Percentiles rank a stretch among this genome's conserved stretches.
phyloP scores from a whole-genome alignment of 192 early-diverging fungal species.

The Globomyces pollinis-pini region DNA sequence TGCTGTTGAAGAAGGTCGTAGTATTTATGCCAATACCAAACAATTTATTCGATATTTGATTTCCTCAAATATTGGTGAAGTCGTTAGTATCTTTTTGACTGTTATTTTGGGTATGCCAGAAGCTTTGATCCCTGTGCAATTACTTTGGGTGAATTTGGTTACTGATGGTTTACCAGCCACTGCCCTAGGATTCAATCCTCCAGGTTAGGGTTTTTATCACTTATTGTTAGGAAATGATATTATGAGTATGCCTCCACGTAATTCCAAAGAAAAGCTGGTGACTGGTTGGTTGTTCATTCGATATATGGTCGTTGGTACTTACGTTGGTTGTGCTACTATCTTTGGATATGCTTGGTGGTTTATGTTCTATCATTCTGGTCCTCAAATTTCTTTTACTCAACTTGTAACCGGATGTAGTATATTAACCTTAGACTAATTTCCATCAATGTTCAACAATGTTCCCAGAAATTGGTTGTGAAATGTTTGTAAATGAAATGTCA shows the following conservation, averaged over 20 bases:
- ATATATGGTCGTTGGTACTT: constrained; percentile 85
- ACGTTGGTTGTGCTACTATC: constrained; percentile 88
- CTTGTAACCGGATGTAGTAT: constrained; percentile 52
- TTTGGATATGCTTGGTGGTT: constrained; percentile 99
- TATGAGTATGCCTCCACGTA: constrained; percentile 85
- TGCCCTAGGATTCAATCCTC: constrained; percentile 95
- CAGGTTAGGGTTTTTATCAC: too few species aligned
- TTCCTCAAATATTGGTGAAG: constrained; percentile 97
- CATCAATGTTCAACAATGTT: constrained; percentile 81
- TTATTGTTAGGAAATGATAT: constrained; percentile 97
- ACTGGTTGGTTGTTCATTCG: constrained; percentile 92
- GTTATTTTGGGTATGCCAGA: constrained; percentile 95
- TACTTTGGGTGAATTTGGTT: constrained; percentile 98
- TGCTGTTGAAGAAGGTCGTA: constrained; percentile 95
- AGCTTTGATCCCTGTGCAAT: constrained; percentile 93
- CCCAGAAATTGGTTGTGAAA: constrained; percentile 87
- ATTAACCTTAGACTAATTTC: constrained; percentile 81
- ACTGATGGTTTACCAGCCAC: constrained; percentile 97
- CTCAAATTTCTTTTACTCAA: constrained; percentile 80
- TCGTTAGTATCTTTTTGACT: constrained; percentile 94
- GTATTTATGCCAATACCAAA: constrained; percentile 99
- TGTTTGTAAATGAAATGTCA: constrained; percentile 73
- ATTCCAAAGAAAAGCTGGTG: constrained; percentile 79
- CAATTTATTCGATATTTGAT: constrained; percentile 99
- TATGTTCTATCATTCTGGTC: constrained; percentile 84